phyloP scores from a whole-genome alignment of 306 rosid genomes.

The Purshia tridentata region DNA sequence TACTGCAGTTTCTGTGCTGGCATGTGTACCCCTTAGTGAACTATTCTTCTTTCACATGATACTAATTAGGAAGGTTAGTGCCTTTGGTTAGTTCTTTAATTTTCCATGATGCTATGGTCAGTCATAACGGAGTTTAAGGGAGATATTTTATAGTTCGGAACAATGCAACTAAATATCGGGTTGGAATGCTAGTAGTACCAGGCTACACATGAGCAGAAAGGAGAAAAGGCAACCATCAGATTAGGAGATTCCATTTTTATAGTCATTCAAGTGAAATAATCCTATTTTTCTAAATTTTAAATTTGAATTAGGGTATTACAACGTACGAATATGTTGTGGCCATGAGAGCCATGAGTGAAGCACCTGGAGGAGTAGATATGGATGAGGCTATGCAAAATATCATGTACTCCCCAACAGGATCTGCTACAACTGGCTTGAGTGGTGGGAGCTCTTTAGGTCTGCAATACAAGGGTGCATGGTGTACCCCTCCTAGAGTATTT shows the following conservation, averaged over 20 bases:
- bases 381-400: slow-evolving; percentile 70
- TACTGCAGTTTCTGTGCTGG: slow-evolving; percentile 88
- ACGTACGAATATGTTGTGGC: slow-evolving; percentile 95
- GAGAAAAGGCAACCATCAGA: not conserved
- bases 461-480: slow-evolving; percentile 94
- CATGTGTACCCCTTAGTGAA: slow-evolving; percentile 89
- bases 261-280: slow-evolving; percentile 15
- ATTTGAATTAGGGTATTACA: slow-evolving; percentile 79
- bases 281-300: slow-evolving; percentile 7
- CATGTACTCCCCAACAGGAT: slow-evolving; percentile 80
- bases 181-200: slow-evolving; percentile 6
- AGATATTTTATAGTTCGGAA: slow-evolving; percentile 23
- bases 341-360: slow-evolving; percentile 94
- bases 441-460: slow-evolving; percentile 95
- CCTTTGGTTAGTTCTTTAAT: slow-evolving; percentile 23
- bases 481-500: slow-evolving; percentile 95
- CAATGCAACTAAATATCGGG: slow-evolving; percentile 1
- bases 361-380: slow-evolving; percentile 58
- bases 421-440: slow-evolving; percentile 95
- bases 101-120: slow-evolving; percentile 25
- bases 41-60: slow-evolving; percentile 98
- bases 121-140: slow-evolving; percentile 13
- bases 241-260: not conserved
- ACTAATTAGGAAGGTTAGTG: slow-evolving; percentile 88
- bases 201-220: not conserved